phyloP scores from a whole-genome alignment of 176 grass and related monocot genomes.

The Stipa capillata region DNA sequence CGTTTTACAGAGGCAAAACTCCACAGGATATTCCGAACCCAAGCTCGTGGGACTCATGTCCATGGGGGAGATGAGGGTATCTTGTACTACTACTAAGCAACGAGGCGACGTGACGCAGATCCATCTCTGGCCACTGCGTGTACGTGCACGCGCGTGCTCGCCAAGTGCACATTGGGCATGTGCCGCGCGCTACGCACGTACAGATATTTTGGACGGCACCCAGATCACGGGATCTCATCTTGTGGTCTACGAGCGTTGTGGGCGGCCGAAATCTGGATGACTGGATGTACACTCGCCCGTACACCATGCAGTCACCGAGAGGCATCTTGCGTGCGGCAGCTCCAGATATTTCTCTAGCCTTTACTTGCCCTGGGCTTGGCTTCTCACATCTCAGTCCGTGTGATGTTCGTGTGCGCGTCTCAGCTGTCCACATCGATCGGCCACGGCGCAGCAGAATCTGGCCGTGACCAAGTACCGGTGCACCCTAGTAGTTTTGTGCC shows the following conservation, averaged over 20 bases:
- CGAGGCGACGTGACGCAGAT: too few relatives aligned
- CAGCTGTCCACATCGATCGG: neutral
- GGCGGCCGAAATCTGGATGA: neutral
- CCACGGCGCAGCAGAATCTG: neutral
- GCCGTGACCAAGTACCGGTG: neutral
- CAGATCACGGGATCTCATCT: neutral
- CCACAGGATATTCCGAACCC: too few relatives aligned
- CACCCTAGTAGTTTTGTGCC: neutral
- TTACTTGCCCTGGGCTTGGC: neutral
- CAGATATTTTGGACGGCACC: neutral
- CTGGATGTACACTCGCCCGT: fast-evolving
- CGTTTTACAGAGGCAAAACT: too few relatives aligned
- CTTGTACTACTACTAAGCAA: too few relatives aligned
- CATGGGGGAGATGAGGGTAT: too few relatives aligned
- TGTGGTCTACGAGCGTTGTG: neutral
- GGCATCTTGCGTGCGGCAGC: neutral
- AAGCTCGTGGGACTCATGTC: too few relatives aligned
- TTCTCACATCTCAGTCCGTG: neutral
- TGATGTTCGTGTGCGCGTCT: neutral
- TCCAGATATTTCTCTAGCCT: neutral
- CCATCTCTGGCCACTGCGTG: too few relatives aligned
- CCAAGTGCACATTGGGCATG: neutral
- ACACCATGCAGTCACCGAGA: too few relatives aligned
- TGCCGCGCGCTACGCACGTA: neutral
- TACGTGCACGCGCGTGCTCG: neutral